Evolutionary conservation across 495 filamentous ascomycete species (phyloP), one percentile per base, ranked within the genome.

Genomic region (Oidiodendron maius): DNA sequence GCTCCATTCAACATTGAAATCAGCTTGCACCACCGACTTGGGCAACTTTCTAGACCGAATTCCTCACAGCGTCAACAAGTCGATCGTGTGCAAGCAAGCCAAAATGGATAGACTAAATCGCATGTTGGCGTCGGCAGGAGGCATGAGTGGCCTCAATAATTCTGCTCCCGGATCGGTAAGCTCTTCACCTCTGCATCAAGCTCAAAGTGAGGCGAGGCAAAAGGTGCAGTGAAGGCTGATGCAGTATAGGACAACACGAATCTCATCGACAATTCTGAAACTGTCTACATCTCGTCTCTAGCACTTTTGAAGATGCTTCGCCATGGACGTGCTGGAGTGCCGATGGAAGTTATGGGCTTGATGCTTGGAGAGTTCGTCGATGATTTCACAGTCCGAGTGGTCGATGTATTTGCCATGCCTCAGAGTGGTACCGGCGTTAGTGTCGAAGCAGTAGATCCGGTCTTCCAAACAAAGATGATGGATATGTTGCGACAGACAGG

Each of bases 381-480:
- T 66, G 93, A 97, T 72, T 98, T 96, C 64, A 98, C 93, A 53
- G 93, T 98, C 41, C 83, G 91, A 41, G 93, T 98, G 16, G 88
- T 95, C 28, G 93, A 98, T 71, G 93, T 97, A 5, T 98, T 98
- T 67, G 93, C 93, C 38, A 98, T 98, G 93, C 93, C 93, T n/a
- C 93, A 98, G 65, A 95, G 89, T 53, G 93, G 93, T 65, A 98
- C 93, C 9, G 93, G 93, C 59, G 93, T 98, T 58, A 95, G 89
- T 69, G 93, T 98, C 55, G 93, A 98, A 64, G 93, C 93, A 40
- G 94, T 98, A 52, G 93, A 98, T 65, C 87, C 89, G 20, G 94
- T 97, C 12, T 98, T 98, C 65, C 93, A 98, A 72, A 94, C 86
- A 55, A 97, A 96, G 74, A 98, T 98, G 93, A 97, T 98, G 94